Base-by-base conservation (phyloP, 2,329 filamentous ascomycete genomes). In the Pseudogymnoascus sp. region DNA sequence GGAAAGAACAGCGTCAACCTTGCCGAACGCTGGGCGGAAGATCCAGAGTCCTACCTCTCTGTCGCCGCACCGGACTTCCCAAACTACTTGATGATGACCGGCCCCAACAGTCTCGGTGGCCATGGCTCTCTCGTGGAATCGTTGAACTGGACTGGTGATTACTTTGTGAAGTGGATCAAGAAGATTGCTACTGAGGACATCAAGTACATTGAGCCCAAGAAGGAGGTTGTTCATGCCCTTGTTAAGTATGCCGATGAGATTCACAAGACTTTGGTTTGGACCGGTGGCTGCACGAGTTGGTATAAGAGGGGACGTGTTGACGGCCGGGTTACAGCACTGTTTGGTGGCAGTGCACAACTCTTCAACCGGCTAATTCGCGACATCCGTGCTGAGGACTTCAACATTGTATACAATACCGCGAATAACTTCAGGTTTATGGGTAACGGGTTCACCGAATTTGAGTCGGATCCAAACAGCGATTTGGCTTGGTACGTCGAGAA, bases 381-480 rank as follows among this genome's bases (percentile, higher is more conserved):
- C 2, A 74, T 81, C 9, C 71, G 80, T 6, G 73, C 73, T 0
- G 79, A 82, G 67, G 79, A 82, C 65, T 81, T 80, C 65, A 74
- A 81, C 2, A 75, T 81, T 40, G 70, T 69, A 55, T 81, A 81
- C 65, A 71, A 73, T 49, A 75, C 72, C 14, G 62, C 67, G n/a
- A 81, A 81, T 67, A 70, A 73, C 14, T 81, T 78, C 66, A 64
- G 74, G 25, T 80, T 80, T 65, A 75, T 81, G 77, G 80, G 79
- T 0, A 81, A 80, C 68, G 79, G 80, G 1, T 77, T 78, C 64
- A 77, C 45, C 37, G 67, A 65, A 59, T 71, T 68, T 60, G 70
- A 72, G 65, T 60, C 68, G 45, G 64, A 71, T 14, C 65, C 67
- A 28, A 62, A 64, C 23, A 66, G 59, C 65, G 70, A 71, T 65